phyloP scores from a whole-genome alignment of 1,284 basidiomycete species.

The Cystobasidium slooffiae region DNA sequence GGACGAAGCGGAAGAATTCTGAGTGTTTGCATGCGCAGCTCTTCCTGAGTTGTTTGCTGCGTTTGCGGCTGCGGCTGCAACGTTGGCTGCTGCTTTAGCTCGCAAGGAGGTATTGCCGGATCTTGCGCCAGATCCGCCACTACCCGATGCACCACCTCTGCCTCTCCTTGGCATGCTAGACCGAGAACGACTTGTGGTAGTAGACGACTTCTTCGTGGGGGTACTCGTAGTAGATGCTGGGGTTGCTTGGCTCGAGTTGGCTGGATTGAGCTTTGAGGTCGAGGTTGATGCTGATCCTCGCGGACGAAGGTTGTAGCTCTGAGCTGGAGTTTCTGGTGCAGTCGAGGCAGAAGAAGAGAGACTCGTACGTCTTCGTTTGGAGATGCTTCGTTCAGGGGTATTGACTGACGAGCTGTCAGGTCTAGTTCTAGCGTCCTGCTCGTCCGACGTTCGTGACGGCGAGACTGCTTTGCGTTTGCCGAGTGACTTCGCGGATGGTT shows the following conservation, averaged over 20 bases:
- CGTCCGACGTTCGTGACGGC: conserved; percentile 35
- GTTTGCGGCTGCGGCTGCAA: conserved; percentile 32
- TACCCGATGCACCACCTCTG: conserved; percentile 24
- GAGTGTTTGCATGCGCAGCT: conserved; percentile 31
- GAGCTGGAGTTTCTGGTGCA: not conserved
- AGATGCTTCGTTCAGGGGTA: not conserved
- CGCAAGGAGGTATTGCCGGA: conserved; percentile 30
- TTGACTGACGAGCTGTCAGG: not conserved
- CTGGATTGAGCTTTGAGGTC: conserved; percentile 21
- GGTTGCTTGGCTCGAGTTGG: conserved; percentile 15
- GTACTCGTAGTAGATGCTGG: conserved; percentile 5
- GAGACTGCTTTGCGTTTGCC: conserved; percentile 52
- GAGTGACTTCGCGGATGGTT: conserved; percentile 45
- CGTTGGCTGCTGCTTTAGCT: conserved; percentile 41
- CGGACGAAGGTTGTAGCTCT: conserved; percentile 43
- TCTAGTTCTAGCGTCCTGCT: not conserved
- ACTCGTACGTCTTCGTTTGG: conserved; percentile 45
- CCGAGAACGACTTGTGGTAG: not conserved
- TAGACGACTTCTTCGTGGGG: not conserved
- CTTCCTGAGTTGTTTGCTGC: conserved; percentile 25
- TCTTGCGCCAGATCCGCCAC: conserved; percentile 1
- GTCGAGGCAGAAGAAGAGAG: not conserved
- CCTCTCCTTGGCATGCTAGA: conserved; percentile 48
- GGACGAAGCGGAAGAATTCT: not conserved
- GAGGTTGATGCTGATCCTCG: conserved; percentile 22